Base-by-base conservation (phyloP, 1,284 basidiomycete species). In the Fistulina hepatica region DNA sequence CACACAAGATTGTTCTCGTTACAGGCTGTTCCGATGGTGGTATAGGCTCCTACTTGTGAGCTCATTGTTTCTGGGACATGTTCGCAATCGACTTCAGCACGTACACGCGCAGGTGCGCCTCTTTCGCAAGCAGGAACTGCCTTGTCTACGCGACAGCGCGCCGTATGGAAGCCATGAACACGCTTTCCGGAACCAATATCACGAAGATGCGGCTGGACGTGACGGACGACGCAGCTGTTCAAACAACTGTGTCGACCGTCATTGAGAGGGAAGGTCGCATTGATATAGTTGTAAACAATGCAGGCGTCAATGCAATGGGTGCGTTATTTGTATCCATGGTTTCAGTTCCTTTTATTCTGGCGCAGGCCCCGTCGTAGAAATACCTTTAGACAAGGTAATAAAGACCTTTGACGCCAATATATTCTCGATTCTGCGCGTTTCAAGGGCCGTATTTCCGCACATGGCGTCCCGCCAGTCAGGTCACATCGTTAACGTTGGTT, bases 401-500 rank as follows among this genome's bases (percentile, higher is more conserved):
- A 47, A 56, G 1, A 53, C 62, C 1, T 81, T 79, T 48, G 71
- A 83, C 35, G 63, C 71, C 5, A 86, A 86, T 47, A 69, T 73
- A 1, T 76, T 76, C 48, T 65, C 73, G 3, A 61, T 76, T 16
- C 53, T 85, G 20, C 69, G 77, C 6, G 54, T 81, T 21, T 65
- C 72, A 9, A 73, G 75, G 45, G 68, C 71, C 1, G 77, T 81
- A 9, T 65, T 77, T n/a, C 78, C 78, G 1, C 63, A 73, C 49
- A 88, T 88, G 83, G 74, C 77, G 5, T 50, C 66, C 34, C 65
- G 64, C 26, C 63, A 62, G 41, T 61, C 61, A 21, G 83, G 84
- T 0, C 54, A 73, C 11, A 73, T 89, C 40, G 67, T 88, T 36
- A 86, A 85, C 51, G 71, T 85, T 15, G 80, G 83, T 11, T 82